Conservation (phyloP, 305 asterid species). For the Plantago coronopus region DNA sequence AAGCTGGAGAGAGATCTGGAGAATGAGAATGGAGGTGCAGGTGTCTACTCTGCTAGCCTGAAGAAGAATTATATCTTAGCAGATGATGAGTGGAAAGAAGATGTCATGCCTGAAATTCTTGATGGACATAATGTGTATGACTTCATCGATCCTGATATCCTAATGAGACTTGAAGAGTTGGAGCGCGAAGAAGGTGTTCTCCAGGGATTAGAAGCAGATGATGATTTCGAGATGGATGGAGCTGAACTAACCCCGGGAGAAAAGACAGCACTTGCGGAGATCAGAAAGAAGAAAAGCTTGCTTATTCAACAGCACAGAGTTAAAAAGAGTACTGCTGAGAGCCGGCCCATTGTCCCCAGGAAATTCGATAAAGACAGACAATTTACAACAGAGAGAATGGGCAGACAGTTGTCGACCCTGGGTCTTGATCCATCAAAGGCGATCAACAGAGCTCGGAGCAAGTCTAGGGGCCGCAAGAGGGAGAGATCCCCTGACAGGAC, state of each 20-base stretch:
- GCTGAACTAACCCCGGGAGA: slow-evolving; percentile 74
- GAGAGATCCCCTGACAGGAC: slow-evolving; percentile 58
- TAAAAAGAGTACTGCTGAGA: slow-evolving; percentile 85
- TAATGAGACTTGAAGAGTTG: slow-evolving; percentile 81
- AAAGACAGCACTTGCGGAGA: slow-evolving; percentile 54
- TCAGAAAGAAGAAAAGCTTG: slow-evolving; percentile 75
- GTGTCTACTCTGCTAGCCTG: slow-evolving; percentile 96
- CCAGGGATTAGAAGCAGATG: slow-evolving; percentile 62
- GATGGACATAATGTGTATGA: slow-evolving; percentile 93
- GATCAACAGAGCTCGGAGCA: slow-evolving; percentile 61
- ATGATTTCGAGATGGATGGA: slow-evolving; percentile 80
- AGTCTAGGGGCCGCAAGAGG: slow-evolving; percentile 84
- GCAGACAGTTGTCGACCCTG: slow-evolving; percentile 58
- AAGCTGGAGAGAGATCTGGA: slow-evolving; percentile 86
- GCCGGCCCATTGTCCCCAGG: slow-evolving; percentile 76
- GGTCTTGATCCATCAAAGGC: slow-evolving; percentile 85
- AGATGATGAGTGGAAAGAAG: slow-evolving; percentile 88
- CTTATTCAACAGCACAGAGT: slow-evolving; percentile 75
- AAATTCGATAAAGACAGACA: slow-evolving; percentile 68
- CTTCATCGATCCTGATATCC: slow-evolving; percentile 83
- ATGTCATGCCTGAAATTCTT: slow-evolving; percentile 71
- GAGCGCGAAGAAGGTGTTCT: slow-evolving; percentile 75
- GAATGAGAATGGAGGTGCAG: slow-evolving; percentile 96
- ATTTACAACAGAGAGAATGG: slow-evolving; percentile 74
- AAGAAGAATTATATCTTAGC: slow-evolving; percentile 74